Base-by-base conservation (phyloP, 2,329 filamentous ascomycete species). In the Curvularia sp. region DNA sequence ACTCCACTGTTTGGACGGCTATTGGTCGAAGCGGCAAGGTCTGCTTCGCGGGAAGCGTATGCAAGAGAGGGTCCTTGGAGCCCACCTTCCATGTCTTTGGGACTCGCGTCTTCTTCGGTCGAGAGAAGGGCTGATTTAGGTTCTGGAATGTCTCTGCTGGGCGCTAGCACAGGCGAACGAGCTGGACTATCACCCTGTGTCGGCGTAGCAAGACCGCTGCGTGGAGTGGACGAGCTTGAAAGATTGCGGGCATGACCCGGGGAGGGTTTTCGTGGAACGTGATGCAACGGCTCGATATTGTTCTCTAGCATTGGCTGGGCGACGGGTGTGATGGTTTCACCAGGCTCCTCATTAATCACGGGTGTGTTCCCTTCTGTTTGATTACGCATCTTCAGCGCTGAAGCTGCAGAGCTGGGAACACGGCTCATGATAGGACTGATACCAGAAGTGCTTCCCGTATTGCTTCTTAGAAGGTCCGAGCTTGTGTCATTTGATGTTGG, bases 351-450 rank as follows among this genome's bases (percentile, higher is more conserved):
- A 25, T 79, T 78, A 62, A 87, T 87, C 1, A 82, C 82, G 39
- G 84, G 82, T 3, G 85, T 84, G 47, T 71, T 71, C 62, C 67
- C 67, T 34, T 78, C 79, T 62, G 56, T 74, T 63, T 68, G 69
- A 39, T 79, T 79, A 36, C 79, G 79, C 21, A 55, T 66, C 64
- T 73, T 73, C 64, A 78, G 38, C 49, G 76, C 70, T 58, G 76
- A 68, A 39, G 77, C 63, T 52, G 75, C 77, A 47, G 76, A 75
- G 57, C 82, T 82, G 5, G 83, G 80, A n/a, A 81, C 83, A 50
- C 80, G 78, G 63, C 81, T 84, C 73, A 89, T 88, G 53, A 90
- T 89, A 1, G 88, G 88, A 68, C 87, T 89, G 61, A 90, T 86
- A 27, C 80, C 80, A 48, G 83, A 82, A 8, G 87, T 89, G 61